Conservation (phyloP, 1,139 yeast genomes). For the Saccharomyces pastorianus region DNA sequence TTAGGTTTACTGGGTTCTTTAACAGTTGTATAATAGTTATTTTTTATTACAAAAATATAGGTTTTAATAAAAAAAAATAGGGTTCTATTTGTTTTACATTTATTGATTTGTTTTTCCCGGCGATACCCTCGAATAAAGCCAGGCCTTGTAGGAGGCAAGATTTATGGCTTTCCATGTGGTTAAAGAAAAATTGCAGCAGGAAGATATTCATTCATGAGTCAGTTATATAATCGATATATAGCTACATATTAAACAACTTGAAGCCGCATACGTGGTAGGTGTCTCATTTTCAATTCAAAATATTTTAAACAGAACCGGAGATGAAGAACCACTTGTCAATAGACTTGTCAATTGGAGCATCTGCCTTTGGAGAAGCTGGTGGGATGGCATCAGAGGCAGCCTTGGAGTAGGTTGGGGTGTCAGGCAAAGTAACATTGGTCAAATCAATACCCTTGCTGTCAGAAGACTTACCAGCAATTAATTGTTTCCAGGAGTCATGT, state of each 20-base stretch:
- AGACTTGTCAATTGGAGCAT: conserved; percentile 94
- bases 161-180: not conserved
- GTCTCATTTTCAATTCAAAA: not conserved
- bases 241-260: not conserved
- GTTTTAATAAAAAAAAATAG: not conserved
- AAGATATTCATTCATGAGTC: not conserved
- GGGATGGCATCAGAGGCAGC: conserved; percentile 51
- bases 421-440: conserved; percentile 63
- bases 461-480: conserved; percentile 44
- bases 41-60: not conserved
- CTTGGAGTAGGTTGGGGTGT: conserved; percentile 46
- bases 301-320: conserved; percentile 62
- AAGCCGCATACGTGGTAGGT: not conserved
- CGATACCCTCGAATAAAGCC: not conserved
- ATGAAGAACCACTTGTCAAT: conserved; percentile 98
- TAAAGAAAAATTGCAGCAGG: not conserved
- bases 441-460: conserved; percentile 47
- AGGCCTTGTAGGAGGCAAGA: not conserved
- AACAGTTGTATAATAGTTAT: conserved; percentile 1
- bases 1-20: not conserved
- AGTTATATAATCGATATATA: not conserved
- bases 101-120: too few relatives aligned
- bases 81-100: not conserved
- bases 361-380: conserved; percentile 59
- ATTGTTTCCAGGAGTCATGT: conserved; percentile 61